Evolutionary conservation across 2,329 filamentous ascomycete genomes (phyloP).

Genomic region (Colletotrichum sp.): DNA sequence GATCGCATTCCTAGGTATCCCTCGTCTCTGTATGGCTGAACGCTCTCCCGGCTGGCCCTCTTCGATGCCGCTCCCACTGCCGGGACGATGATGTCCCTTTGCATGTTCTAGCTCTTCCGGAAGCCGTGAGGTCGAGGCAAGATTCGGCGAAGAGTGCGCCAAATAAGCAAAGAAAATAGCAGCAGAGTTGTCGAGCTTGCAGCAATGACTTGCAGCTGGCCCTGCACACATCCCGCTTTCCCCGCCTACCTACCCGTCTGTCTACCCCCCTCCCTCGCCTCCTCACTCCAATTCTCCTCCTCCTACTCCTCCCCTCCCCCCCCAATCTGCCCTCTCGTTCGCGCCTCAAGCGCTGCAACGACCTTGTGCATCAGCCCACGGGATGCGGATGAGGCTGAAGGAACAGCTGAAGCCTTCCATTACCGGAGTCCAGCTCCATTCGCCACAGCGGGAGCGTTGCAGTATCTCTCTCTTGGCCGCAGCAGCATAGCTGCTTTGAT

Average conservation of each 20-base stretch:
- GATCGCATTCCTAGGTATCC: background rate
- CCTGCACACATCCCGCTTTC: background rate
- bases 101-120: background rate
- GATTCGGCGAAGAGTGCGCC: background rate
- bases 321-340: background rate
- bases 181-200: background rate
- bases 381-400: background rate
- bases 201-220: background rate
- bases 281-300: background rate
- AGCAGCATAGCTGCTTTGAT: background rate
- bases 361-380: background rate
- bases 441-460: background rate
- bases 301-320: background rate
- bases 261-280: background rate
- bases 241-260: background rate
- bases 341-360: background rate
- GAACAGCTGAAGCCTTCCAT: background rate
- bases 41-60: background rate
- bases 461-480: background rate
- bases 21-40: background rate
- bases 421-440: background rate
- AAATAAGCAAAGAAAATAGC: background rate
- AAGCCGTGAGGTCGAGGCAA: background rate
- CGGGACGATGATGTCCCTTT: background rate
- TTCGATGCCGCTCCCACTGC: background rate